These are phyloP conservation scores for Thymus mandschuricus DNA, from an alignment of 257 asterid species.

Conservation along the genomic window DNA sequence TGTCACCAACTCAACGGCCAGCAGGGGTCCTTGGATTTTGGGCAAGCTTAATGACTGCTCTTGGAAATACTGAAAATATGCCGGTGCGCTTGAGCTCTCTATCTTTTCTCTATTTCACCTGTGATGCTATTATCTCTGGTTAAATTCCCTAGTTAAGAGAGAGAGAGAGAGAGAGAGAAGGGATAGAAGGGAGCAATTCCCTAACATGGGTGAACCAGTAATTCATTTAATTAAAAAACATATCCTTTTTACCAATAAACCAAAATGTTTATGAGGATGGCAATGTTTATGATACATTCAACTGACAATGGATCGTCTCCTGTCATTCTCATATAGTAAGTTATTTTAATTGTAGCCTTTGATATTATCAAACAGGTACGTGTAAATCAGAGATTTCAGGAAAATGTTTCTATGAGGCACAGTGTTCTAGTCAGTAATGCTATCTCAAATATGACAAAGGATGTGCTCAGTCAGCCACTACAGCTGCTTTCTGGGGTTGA, in stretches of 20 bases:
- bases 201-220: too few relatives aligned
- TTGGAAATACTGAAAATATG: slow-evolving; percentile 98
- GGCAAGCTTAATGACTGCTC: slow-evolving; percentile 99
- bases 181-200: too few relatives aligned
- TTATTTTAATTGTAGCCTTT: slow-evolving; percentile 21
- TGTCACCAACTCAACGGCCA: slow-evolving; percentile 99
- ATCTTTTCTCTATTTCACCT: slow-evolving; percentile 13
- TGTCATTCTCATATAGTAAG: slow-evolving; percentile 19
- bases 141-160: slow-evolving; percentile 15
- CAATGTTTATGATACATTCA: slow-evolving; percentile 16
- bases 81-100: slow-evolving; percentile 64
- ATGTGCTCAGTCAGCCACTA: slow-evolving; percentile 94
- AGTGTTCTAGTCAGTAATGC: slow-evolving; percentile 84
- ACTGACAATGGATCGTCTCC: slow-evolving; percentile 9
- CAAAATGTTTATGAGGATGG: neutral
- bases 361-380: slow-evolving; percentile 65
- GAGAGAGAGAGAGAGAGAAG: neutral
- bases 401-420: slow-evolving; percentile 78
- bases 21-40: slow-evolving; percentile 99
- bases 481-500: slow-evolving; percentile 99
- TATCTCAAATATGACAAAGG: slow-evolving; percentile 84
- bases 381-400: slow-evolving; percentile 86
- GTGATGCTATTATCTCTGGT: slow-evolving; percentile 12
- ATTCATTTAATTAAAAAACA: too few relatives aligned
- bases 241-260: too few relatives aligned